These are phyloP conservation scores for Aplosporella prunicola DNA, from an alignment of 2,329 filamentous ascomycete species.

Conservation along the genomic window DNA sequence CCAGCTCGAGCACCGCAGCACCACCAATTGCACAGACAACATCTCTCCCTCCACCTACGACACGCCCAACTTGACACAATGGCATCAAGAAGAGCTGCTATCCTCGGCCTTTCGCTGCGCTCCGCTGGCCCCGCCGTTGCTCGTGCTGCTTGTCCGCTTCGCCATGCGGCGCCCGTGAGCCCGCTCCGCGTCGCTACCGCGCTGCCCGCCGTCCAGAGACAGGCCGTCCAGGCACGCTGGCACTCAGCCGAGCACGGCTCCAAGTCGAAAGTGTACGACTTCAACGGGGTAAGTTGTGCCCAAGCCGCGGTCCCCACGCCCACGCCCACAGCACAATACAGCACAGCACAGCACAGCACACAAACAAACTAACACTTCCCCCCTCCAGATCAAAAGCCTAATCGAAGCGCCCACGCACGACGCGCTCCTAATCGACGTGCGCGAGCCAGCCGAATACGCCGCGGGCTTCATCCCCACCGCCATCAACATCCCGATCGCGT, in stretches of 20 bases:
- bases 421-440: conserved; percentile 44
- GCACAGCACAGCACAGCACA: neutral
- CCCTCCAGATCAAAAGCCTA: neutral
- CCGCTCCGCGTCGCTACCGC: neutral
- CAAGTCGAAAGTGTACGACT: conserved; percentile 7
- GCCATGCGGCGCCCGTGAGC: neutral
- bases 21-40: too few relatives aligned
- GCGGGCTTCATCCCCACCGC: conserved; percentile 68
- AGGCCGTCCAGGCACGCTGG: conserved; percentile 1
- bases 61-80: neutral
- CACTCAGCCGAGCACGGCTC: conserved; percentile 7
- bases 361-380: neutral
- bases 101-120: conserved; percentile 1
- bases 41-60: neutral
- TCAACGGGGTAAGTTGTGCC: conserved; percentile 5
- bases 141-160: neutral
- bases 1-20: neutral
- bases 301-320: neutral
- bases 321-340: neutral
- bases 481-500: conserved; percentile 71
- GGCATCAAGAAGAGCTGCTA: conserved; percentile 5
- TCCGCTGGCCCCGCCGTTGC: neutral
- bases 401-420: neutral
- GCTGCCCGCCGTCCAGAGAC: neutral
- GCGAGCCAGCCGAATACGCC: conserved; percentile 59